Base-by-base conservation (phyloP, 2,329 filamentous ascomycete genomes). In the Diplodia seriata region DNA sequence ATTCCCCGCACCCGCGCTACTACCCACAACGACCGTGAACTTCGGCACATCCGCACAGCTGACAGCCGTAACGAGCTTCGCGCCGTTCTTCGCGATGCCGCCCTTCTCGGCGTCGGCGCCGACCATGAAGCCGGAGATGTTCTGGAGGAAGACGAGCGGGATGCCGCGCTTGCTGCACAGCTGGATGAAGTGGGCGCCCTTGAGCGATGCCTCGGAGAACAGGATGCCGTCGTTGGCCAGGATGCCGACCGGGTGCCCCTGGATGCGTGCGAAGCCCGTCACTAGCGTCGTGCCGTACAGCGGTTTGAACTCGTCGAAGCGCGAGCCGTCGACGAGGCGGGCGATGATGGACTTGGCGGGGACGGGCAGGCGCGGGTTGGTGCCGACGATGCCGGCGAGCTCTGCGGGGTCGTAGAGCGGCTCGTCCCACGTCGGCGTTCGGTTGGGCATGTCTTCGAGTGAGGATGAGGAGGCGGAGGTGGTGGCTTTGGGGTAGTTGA, bases 61-160 rank as follows among this genome's bases (percentile, higher is more conserved):
- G 12, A 98, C 95, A 8, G 94, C 95, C 2, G 93, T 97, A 33
- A 98, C 95, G 20, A 99, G 88, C 82, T 99, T 98, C 6, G 95
- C 95, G 50, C 95, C 95, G 76, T 98, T 96, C 85, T 98, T 98
- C 66, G 95, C 95, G 73, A 99, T 98, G 14, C 95, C 95, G 64
- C 94, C 94, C 66, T 91, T 90, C 81, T 99, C 95, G 0, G 94
- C 93, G 74, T 95, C 92, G 20, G 89, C 87, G 53, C 95, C 95
- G 38, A 99, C 95, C 95, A 99, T 99, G 86, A 99, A 99, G 53
- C 95, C 95, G 6, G 90, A 90, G 77, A 99, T 98, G 79, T 99
- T 98, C 79, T 99, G 95, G 23, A 99, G 83, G 81, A 98, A 98
- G 62, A 98, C 86, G 11, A 98, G 84, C 0, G 95, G 94, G 68